Evolutionary conservation across 768 basidiomycete species (phyloP).

Genomic region (Rubroboletus pulcherrimus): DNA sequence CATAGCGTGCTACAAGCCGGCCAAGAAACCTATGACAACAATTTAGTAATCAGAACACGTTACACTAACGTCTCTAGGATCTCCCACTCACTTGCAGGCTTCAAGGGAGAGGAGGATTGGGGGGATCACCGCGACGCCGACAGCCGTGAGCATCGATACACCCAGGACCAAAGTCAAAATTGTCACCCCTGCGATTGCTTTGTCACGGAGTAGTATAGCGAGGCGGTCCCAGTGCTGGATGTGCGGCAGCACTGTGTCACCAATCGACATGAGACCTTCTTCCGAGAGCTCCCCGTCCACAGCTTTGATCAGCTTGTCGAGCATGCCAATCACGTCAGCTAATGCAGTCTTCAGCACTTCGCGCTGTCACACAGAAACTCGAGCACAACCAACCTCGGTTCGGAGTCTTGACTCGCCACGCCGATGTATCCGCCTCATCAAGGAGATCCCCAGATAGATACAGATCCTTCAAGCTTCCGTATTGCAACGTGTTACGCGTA

Average conservation of each 20-base stretch:
- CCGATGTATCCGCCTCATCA: neutral
- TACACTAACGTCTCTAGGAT: neutral
- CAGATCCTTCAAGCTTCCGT: neutral
- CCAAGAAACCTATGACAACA: neutral
- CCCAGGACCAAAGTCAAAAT: constrained; percentile 2
- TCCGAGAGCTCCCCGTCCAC: constrained; percentile 8
- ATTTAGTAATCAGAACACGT: neutral
- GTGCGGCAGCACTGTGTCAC: constrained; percentile 3
- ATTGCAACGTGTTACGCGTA: neutral
- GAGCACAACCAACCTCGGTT: neutral
- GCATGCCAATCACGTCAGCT: neutral
- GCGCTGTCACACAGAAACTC: neutral
- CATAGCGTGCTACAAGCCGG: neutral
- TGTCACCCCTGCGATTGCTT: neutral
- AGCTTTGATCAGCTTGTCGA: neutral
- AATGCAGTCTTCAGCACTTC: neutral
- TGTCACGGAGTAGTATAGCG: neutral
- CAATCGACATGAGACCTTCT: constrained; percentile 11
- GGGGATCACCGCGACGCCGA: neutral
- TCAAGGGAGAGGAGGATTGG: neutral
- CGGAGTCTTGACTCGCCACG: neutral
- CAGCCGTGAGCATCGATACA: neutral
- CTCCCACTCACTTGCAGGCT: neutral
- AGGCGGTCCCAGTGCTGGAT: constrained; percentile 13
- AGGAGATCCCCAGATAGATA: neutral